A percentile compares a stretch with the other conserved stretches of the same genome.
Evolutionary conservation across 805 yeast genomes (phyloP).

Genomic region (Lipomyces spencermartinsiae): DNA sequence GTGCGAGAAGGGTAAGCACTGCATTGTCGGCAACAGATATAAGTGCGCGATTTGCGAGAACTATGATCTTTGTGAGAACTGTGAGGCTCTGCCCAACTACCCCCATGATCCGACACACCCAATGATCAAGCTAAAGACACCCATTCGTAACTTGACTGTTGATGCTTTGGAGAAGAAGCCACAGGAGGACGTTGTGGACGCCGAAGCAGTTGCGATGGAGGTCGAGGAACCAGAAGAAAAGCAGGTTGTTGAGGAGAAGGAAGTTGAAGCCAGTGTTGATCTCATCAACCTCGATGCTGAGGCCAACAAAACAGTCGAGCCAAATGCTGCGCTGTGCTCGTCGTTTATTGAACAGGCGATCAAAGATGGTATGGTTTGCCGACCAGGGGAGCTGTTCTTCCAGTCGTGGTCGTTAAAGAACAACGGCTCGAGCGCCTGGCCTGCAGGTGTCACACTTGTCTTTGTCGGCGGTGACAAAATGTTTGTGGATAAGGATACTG

Average conservation of each 20-base stretch:
- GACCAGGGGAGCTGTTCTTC: constrained; percentile 30
- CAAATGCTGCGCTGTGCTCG: constrained; percentile 11
- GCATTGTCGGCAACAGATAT: constrained; percentile 53
- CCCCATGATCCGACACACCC: constrained; percentile 38
- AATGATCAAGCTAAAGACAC: constrained; percentile 46
- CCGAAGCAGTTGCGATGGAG: constrained; percentile 1
- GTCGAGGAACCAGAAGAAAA: constrained; percentile 11
- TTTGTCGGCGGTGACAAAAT: constrained; percentile 29
- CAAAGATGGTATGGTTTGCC: constrained; percentile 16
- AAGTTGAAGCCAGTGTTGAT: constrained; percentile 14
- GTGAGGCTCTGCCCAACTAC: constrained; percentile 42
- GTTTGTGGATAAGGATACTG: constrained; percentile 9
- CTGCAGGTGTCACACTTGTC: constrained; percentile 26
- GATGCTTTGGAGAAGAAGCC: constrained; percentile 10
- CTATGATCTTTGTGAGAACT: constrained; percentile 56
- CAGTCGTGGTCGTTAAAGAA: constrained; percentile 36
- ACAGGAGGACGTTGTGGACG: not conserved
- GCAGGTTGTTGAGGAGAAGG: constrained; percentile 4
- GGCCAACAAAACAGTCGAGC: not conserved
- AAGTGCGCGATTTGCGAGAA: constrained; percentile 57
- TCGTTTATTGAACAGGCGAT: constrained; percentile 23
- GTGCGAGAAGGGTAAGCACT: constrained; percentile 32
- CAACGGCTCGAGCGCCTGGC: constrained; percentile 31
- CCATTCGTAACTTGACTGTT: constrained; percentile 19
- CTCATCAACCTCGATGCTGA: not conserved